Conservation (phyloP, 2,329 filamentous ascomycete species). For the Pseudocercospora crystallina region DNA sequence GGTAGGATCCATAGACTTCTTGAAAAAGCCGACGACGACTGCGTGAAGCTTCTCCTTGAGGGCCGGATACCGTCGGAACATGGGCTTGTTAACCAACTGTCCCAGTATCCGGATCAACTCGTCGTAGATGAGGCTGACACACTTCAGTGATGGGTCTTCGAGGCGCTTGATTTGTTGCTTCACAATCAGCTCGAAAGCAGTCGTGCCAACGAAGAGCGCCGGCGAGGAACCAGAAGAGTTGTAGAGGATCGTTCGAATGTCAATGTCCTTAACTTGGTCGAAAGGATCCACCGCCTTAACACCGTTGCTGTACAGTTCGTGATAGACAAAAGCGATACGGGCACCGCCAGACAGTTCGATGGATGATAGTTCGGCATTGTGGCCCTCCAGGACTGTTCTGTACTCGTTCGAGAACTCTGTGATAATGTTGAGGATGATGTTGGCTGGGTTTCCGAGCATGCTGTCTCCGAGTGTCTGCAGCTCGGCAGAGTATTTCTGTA, state of each 20-base stretch:
- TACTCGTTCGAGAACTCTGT: slow-evolving; percentile 99
- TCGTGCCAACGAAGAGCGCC: slow-evolving; percentile 93
- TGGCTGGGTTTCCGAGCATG: slow-evolving; percentile 91
- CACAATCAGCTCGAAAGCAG: slow-evolving; percentile 96
- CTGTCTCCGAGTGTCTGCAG: slow-evolving; percentile 83
- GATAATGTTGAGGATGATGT: slow-evolving; percentile 97
- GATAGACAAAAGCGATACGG: slow-evolving; percentile 98
- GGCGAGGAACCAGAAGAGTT: slow-evolving; percentile 99
- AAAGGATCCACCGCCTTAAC: slow-evolving; percentile 98
- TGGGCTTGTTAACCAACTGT: slow-evolving; percentile 80
- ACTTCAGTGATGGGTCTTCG: slow-evolving; percentile 95
- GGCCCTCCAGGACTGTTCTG: slow-evolving; percentile 91
- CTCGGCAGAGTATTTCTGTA: slow-evolving; percentile 87
- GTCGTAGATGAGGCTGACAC: slow-evolving; percentile 94
- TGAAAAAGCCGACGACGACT: slow-evolving; percentile 93
- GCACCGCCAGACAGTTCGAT: slow-evolving; percentile 93
- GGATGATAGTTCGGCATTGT: slow-evolving; percentile 93
- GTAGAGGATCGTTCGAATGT: slow-evolving; percentile 95
- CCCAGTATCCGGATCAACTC: slow-evolving; percentile 93
- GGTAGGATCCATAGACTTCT: slow-evolving; percentile 96
- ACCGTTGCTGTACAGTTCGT: slow-evolving; percentile 96
- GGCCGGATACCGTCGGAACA: slow-evolving; percentile 89
- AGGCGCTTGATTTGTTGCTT: slow-evolving; percentile 97
- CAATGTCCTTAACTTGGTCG: slow-evolving; percentile 93
- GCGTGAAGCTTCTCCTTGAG: slow-evolving; percentile 96